Percentiles rank a stretch among this genome's conserved stretches.
Conservation (phyloP, 768 basidiomycete genomes). For the Boletus sp. region DNA sequence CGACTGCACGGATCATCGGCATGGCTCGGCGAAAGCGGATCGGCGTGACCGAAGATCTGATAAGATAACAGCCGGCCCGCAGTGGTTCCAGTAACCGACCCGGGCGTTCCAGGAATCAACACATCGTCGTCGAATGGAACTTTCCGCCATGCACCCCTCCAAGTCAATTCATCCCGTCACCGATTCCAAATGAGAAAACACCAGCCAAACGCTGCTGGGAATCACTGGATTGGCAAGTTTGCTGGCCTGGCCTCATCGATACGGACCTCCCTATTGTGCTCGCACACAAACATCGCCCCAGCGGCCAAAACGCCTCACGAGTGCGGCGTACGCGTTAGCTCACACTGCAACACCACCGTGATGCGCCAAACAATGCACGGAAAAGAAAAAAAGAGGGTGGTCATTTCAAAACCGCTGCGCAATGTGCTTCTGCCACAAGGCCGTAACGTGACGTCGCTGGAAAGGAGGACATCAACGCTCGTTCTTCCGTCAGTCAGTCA, state of each 20-base stretch:
- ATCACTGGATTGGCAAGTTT: not conserved
- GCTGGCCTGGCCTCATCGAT: not conserved
- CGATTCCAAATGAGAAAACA: constrained; percentile 1
- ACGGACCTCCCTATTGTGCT: too few species aligned
- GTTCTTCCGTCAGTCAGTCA: constrained; percentile 7
- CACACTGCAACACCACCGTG: not conserved
- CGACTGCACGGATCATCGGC: not conserved
- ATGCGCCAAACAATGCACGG: not conserved
- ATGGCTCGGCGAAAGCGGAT: too few species aligned
- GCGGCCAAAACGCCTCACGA: not conserved
- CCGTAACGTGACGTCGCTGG: constrained; percentile 8
- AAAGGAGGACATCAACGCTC: not conserved
- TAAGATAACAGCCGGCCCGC: too few species aligned
- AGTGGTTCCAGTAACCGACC: too few species aligned
- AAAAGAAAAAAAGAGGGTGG: constrained; percentile 5
- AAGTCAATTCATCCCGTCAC: not conserved
- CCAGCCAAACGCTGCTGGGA: not conserved
- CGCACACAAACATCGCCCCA: not conserved
- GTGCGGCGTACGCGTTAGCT: not conserved
- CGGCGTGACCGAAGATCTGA: too few species aligned
- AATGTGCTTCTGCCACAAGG: constrained; percentile 16
- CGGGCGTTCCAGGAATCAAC: too few species aligned
- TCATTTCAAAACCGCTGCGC: not conserved
- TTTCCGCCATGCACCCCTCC: not conserved
- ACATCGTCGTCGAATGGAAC: too few species aligned